Evolutionary conservation across 805 yeast genomes (phyloP), one percentile per base, ranked within the genome.

Genomic region (Lipomyces yamadae): DNA sequence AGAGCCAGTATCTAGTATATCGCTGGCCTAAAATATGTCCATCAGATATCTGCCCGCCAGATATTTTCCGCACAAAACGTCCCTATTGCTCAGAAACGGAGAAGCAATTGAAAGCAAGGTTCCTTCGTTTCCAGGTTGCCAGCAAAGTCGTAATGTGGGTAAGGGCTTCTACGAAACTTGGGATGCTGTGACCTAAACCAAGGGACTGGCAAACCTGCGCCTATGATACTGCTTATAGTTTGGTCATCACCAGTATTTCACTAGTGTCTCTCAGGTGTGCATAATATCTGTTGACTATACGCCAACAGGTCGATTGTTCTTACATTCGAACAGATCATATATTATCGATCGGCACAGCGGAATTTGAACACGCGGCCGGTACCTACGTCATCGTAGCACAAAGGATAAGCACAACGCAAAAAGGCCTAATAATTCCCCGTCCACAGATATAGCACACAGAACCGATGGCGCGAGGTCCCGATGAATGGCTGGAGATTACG

Each of bases 401-500:
- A 3, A 10, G 6, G 13, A 5, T 6, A 1, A n/a, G 13, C 48
- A 42, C 48, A n/a, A 42, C 8, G 6, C 48, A 42, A n/a, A 18
- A n/a, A n/a, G 29, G 11, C 29, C 11, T 24, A 13, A 24, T 24
- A 24, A 24, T 24, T 24, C 55, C 18, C 13, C 35, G 29, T 29
- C 15, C 18, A 10, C 18, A n/a, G 4, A 29, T 13, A 52, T 18
- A 52, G 5, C n/a, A 32, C 15, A 54, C 15, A 13, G 57, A 29
- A 48, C 60, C 54, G 61, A 73, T 74, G 78, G 70, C 72, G 54
- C 75, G 78, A 50, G 97, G 97, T 56, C 98, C 98, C 32, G 97
- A 95, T 74, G 91, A 87, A 75, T 95, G 99, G 99, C 85, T 94
- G 70, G 98, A 94, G 78, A 93, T 90, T 72, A 90, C 94, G 75